Evolutionary conservation across 2,329 filamentous ascomycete genomes (phyloP).

Genomic region (Simplicillium aogashimaense): DNA sequence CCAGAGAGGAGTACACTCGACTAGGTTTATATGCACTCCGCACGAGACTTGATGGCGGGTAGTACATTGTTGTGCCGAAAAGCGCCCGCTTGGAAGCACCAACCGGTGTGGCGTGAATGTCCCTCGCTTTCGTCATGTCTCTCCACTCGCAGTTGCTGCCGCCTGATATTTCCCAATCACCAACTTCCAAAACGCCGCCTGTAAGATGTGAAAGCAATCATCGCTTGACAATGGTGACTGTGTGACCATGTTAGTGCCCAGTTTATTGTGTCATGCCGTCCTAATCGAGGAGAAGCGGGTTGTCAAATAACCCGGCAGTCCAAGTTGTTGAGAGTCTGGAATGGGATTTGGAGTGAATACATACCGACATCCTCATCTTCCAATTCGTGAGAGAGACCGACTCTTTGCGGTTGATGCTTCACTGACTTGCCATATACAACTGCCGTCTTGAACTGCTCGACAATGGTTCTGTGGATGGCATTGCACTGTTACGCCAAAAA

Average conservation of each 20-base stretch:
- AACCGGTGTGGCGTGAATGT: too few species aligned
- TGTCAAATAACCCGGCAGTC: too few species aligned
- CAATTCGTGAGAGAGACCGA: conserved; percentile 83
- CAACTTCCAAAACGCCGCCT: conserved; percentile 10
- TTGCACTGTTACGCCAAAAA: conserved; percentile 63
- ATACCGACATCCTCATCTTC: conserved; percentile 94
- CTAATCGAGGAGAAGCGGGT: too few species aligned
- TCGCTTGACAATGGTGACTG: conserved; percentile 55
- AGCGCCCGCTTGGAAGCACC: too few species aligned
- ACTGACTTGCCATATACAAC: conserved; percentile 97
- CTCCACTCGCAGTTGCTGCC: too few species aligned
- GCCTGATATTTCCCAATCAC: neutral
- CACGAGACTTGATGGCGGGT: too few species aligned
- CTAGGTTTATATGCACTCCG: too few species aligned
- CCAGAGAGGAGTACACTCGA: too few species aligned
- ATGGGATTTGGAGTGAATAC: conserved; percentile 19
- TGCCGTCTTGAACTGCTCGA: conserved; percentile 90
- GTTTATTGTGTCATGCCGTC: neutral
- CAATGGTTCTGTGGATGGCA: conserved; percentile 89
- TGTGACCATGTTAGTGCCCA: conserved; percentile 14
- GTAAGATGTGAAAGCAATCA: conserved; percentile 25
- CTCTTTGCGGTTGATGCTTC: conserved; percentile 96
- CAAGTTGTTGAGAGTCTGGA: too few species aligned
- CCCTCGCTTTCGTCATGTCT: too few species aligned
- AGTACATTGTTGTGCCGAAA: too few species aligned